Evolutionary conservation across 345 rosid species (phyloP), one percentile per base, ranked within the genome.

Genomic region (Draba incana): DNA sequence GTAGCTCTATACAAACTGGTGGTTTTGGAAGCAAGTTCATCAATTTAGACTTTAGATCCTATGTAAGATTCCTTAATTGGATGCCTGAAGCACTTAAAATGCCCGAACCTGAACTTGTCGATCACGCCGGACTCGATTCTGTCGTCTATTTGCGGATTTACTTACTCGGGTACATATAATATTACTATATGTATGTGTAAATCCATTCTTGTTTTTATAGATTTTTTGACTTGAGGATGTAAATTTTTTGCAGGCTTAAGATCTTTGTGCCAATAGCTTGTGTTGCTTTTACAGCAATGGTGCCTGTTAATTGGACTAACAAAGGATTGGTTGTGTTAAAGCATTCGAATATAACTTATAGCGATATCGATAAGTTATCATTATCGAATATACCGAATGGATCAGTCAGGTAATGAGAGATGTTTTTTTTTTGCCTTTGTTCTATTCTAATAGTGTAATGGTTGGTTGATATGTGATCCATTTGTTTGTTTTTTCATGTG

Each of bases 251-350:
- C 84, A 90, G 97, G 84, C 86, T 93, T 30, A 93, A 93, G 78
- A 84, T 90, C 64, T 90, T 93, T 77, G 83, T 78, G 57, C 97
- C 98, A 0, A 77, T 93, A 64, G 83, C 97, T 45, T 59, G 85
- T 27, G 77, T 90, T 73, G 96, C 97, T 52, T 83, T 93, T 75
- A 30, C 88, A 3, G 50, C 89, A 69, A 75, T 81, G 84, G 85
- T 90, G 31, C 98, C 98, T 41, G 94, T 93, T 62, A 88, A 90
- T 70, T 90, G 97, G 97, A 90, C 92, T 28, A 88, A 88, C 65
- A 76, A 41, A 64, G 88, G 83, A 43, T 57, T 93, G 55, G 79
- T 80, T 80, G 77, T 4, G 45, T 70, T 64, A 10, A 64, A 48
- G 11, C 71, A 76, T 8, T 71, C 84, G 8, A 53, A 67, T 46